phyloP scores from a whole-genome alignment of 2,329 filamentous ascomycete species.

The Ophiocordyceps australis region DNA sequence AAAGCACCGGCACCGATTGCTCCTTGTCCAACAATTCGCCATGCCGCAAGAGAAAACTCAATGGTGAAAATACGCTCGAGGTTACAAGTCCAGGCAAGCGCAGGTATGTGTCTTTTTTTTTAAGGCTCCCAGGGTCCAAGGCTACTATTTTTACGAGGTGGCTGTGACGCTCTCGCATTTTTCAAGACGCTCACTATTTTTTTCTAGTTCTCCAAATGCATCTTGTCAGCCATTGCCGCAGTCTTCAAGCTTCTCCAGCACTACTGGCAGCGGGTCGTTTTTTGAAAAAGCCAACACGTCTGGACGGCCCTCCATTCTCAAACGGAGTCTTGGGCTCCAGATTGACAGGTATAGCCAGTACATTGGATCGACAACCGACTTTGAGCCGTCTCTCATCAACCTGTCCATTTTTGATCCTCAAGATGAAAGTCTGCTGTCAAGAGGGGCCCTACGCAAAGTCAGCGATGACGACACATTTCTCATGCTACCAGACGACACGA shows the following conservation, averaged over 20 bases:
- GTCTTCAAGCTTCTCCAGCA: conserved; percentile 41
- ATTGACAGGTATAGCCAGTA: conserved; percentile 66
- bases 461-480: conserved; percentile 65
- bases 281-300: conserved; percentile 56
- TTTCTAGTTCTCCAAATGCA: neutral
- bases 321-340: conserved; percentile 58
- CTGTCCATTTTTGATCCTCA: conserved; percentile 64
- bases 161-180: too few relatives aligned
- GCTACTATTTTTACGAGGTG: too few relatives aligned
- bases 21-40: conserved; percentile 62
- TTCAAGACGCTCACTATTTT: too few relatives aligned
- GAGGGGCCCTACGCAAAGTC: conserved; percentile 55
- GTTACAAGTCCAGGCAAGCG: conserved; percentile 36
- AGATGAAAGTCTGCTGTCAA: conserved; percentile 58
- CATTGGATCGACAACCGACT: conserved; percentile 67
- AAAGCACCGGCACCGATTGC: conserved; percentile 61
- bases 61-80: conserved; percentile 42
- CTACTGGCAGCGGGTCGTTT: conserved; percentile 41
- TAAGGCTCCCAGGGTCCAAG: too few relatives aligned
- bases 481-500: conserved; percentile 57
- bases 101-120: conserved; percentile 38
- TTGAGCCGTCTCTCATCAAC: conserved; percentile 69
- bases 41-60: conserved; percentile 63
- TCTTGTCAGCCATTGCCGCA: conserved; percentile 30
- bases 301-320: conserved; percentile 45